phyloP scores from a whole-genome alignment of 805 yeast species.

The Zygoascus bituminiphila region DNA sequence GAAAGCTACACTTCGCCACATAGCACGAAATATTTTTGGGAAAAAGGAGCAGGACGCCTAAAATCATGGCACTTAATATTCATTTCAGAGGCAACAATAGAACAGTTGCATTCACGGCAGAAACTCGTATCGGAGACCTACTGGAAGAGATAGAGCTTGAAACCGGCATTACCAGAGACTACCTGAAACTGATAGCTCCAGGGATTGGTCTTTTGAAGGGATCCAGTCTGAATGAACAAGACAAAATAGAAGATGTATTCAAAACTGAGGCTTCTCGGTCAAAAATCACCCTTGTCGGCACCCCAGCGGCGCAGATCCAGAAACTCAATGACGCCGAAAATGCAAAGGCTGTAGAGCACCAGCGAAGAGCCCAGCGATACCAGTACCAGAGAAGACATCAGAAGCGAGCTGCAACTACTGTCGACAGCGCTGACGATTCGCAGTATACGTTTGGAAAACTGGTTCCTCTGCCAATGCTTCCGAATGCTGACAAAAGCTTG shows the following conservation, averaged over 20 bases:
- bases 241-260: constrained; percentile 10
- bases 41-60: background rate
- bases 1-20: too few relatives aligned
- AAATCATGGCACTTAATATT: constrained; percentile 14
- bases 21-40: too few relatives aligned
- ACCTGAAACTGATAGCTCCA: constrained; percentile 27
- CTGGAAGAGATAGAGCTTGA: constrained; percentile 20
- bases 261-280: constrained; percentile 11
- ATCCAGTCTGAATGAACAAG: constrained; percentile 11
- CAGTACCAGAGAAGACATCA: constrained; percentile 10
- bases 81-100: constrained; percentile 15
- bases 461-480: constrained; percentile 26
- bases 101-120: constrained; percentile 12
- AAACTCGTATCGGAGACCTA: constrained; percentile 16
- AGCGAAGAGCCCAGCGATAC: constrained; percentile 12
- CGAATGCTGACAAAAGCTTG: constrained; percentile 25
- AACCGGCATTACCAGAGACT: constrained; percentile 23
- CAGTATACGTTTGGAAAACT: constrained; percentile 28
- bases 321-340: constrained; percentile 19
- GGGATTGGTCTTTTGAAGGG: constrained; percentile 21
- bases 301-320: constrained; percentile 21
- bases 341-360: constrained; percentile 16
- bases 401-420: constrained; percentile 12
- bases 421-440: background rate
- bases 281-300: constrained; percentile 27